A percentile compares a stretch with the other conserved stretches of the same genome.
These are phyloP conservation scores for Astrothelium subdiscretum DNA, from an alignment of 495 filamentous ascomycete genomes.

Conservation along the genomic window DNA sequence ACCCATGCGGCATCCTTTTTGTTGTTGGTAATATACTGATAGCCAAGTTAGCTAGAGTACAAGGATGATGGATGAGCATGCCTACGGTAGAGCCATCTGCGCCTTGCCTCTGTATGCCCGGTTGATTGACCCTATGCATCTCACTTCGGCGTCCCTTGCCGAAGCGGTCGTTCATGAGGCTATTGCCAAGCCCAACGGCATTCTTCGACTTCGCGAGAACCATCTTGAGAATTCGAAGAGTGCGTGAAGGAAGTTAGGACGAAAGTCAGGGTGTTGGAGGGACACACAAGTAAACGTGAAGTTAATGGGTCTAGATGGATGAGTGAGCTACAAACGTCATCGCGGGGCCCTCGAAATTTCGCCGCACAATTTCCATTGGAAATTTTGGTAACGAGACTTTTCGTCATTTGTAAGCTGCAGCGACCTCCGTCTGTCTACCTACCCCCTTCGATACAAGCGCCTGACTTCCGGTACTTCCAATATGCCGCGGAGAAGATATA, in stretches of 20 bases:
- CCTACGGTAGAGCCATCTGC: conserved; percentile 43
- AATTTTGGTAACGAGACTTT: neutral
- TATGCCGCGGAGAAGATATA: conserved; percentile 83
- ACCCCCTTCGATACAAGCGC: neutral
- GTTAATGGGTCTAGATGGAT: neutral
- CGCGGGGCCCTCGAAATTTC: neutral
- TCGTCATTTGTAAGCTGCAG: neutral
- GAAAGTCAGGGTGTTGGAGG: too few species aligned
- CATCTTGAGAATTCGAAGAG: conserved; percentile 44
- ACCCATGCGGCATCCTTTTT: conserved; percentile 71
- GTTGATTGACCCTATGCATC: conserved; percentile 19
- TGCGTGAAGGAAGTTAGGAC: neutral
- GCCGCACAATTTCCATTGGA: neutral
- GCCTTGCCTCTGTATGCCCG: conserved; percentile 46
- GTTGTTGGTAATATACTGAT: conserved; percentile 33
- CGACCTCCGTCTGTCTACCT: neutral
- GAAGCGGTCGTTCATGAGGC: conserved; percentile 82
- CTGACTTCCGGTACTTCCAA: conserved; percentile 16
- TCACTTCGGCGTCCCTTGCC: conserved; percentile 75
- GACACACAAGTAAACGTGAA: neutral
- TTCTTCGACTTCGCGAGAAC: conserved; percentile 92
- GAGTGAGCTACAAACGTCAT: neutral
- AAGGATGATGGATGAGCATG: neutral
- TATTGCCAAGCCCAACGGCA: conserved; percentile 80
- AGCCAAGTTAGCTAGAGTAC: conserved; percentile 4